Evolutionary conservation across 2,329 filamentous ascomycete species (phyloP).

Genomic region (Fusarium mangiferae): DNA sequence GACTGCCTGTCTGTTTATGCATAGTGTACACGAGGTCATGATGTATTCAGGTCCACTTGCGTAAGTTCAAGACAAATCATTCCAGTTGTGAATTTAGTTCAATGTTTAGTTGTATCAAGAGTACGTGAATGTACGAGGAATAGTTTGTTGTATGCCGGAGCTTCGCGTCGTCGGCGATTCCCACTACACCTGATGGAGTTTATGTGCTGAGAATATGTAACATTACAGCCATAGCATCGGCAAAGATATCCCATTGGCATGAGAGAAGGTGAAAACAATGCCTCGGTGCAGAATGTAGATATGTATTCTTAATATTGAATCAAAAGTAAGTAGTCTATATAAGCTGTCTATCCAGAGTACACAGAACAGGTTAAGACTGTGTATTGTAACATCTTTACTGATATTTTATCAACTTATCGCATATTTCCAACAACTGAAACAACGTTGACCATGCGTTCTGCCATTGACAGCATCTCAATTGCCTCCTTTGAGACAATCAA

Average conservation of each 20-base stretch:
- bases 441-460: not conserved
- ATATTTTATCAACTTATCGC: not conserved
- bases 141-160: not conserved
- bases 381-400: not conserved
- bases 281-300: too few relatives aligned
- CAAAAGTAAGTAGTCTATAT: not conserved
- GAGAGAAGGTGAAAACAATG: not conserved
- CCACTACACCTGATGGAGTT: not conserved
- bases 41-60: not conserved
- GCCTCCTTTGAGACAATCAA: not conserved
- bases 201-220: too few relatives aligned
- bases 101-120: not conserved
- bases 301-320: too few relatives aligned
- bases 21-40: not conserved
- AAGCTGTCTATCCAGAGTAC: not conserved
- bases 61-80: accelerated
- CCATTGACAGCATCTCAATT: not conserved
- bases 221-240: not conserved
- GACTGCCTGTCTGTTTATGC: not conserved
- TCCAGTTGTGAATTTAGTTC: too few relatives aligned
- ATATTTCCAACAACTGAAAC: not conserved
- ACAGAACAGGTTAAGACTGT: too few relatives aligned
- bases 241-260: not conserved
- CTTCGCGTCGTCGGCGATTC: not conserved
- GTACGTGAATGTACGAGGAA: accelerated